Evolutionary conservation across 2,329 filamentous ascomycete species (phyloP), one percentile per base, ranked within the genome.

Genomic region (Hymenoscyphus linearis): DNA sequence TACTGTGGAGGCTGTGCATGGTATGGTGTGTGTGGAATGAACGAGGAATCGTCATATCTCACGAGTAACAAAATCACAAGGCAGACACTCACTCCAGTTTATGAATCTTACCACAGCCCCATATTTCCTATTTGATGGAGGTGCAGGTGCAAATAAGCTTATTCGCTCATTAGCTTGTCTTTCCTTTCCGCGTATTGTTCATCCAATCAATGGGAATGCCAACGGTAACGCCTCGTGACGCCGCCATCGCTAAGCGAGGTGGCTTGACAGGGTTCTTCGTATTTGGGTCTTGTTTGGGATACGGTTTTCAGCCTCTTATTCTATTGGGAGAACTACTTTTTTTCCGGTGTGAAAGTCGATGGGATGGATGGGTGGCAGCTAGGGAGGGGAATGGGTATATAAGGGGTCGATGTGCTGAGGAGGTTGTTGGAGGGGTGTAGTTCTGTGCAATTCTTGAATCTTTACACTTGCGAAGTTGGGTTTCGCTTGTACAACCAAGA

Each of bases 221-320:
- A n/a, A n/a, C n/a, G n/a, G n/a, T n/a, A 47, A 47, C 16, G 40
- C 40, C 40, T 18, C n/a, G 18, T 47, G 40, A 18, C n/a, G 40
- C 5, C 40, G 6, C 40, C 22, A 47, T 9, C 9, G 27, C 27
- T 31, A 31, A 4, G 27, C 27, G 27, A 31, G 18, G 40, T 47
- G 40, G 40, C 40, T 47, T 56, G 31, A 57, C 55, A 57, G 55
- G 55, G 55, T 47, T 57, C 55, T 57, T 57, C 55, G 55, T 10
- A 47, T 57, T 57, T 22, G 25, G n/a, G n/a, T n/a, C 16, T 14
- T 27, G 5, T 36, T 57, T 44, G 35, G 9, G 22, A 25, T 27
- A 9, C 35, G 22, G 44, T 55, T 27, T 34, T n/a, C n/a, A n/a
- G n/a, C n/a, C n/a, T n/a, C n/a, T n/a, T n/a, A n/a, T n/a, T n/a